Evolutionary conservation across 495 filamentous ascomycete species (phyloP).

Genomic region (Neurospora pannonica): DNA sequence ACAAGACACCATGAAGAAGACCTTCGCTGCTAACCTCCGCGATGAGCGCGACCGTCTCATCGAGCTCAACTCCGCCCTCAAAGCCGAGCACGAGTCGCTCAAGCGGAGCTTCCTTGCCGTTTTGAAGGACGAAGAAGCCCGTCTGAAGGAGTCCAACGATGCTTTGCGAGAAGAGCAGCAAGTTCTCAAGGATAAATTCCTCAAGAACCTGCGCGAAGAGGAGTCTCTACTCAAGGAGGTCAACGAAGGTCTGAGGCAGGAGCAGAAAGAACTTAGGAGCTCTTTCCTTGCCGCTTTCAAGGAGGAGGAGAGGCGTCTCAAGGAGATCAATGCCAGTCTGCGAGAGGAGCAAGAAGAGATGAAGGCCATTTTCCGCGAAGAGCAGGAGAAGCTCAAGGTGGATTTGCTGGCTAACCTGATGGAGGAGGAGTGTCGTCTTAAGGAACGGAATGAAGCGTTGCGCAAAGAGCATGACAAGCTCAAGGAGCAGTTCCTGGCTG

Average conservation of each 20-base stretch:
- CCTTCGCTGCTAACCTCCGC: slow-evolving; percentile 48
- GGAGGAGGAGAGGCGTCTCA: slow-evolving; percentile 16
- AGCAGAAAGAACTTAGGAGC: slow-evolving; percentile 1
- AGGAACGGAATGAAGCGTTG: slow-evolving; percentile 55
- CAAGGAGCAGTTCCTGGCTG: slow-evolving; percentile 51
- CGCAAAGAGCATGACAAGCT: slow-evolving; percentile 65
- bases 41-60: slow-evolving; percentile 72
- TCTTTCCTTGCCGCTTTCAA: slow-evolving; percentile 26
- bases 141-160: slow-evolving; percentile 2
- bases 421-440: slow-evolving; percentile 67
- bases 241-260: not conserved
- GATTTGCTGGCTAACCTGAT: slow-evolving; percentile 57
- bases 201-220: not conserved
- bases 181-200: not conserved
- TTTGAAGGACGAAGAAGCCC: slow-evolving; percentile 10
- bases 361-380: slow-evolving; percentile 17
- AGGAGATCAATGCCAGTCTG: slow-evolving; percentile 10
- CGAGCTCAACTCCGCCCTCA: slow-evolving; percentile 43
- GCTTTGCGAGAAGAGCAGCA: slow-evolving; percentile 1
- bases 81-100: slow-evolving; percentile 29
- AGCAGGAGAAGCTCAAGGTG: slow-evolving; percentile 19
- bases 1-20: slow-evolving; percentile 64
- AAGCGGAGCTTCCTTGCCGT: slow-evolving; percentile 21
- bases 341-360: slow-evolving; percentile 16
- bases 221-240: slow-evolving; percentile 1